Conservation (phyloP, 1,284 basidiomycete genomes). For the Retiboletus fuscus region DNA sequence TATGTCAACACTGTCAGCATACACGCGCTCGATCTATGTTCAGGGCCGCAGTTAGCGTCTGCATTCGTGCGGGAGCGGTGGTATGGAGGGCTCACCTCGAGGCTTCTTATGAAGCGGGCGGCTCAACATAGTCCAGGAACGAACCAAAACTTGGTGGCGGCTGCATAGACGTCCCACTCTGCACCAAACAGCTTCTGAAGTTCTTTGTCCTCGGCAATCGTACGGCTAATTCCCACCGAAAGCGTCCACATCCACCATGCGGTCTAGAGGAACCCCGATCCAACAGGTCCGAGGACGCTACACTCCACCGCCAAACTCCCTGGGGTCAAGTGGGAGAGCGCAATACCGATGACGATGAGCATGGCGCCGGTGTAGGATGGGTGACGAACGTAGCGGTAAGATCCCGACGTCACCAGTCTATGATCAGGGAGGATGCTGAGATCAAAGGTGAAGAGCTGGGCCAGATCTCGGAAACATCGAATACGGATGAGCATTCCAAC, state of each 20-base stretch:
- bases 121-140: conserved; percentile 58
- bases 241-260: conserved; percentile 66
- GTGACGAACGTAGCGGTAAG: conserved; percentile 66
- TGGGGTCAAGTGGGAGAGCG: conserved; percentile 62
- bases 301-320: conserved; percentile 68
- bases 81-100: conserved; percentile 12
- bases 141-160: conserved; percentile 65
- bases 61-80: background rate
- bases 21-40: background rate
- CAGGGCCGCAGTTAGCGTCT: background rate
- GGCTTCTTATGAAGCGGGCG: background rate
- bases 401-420: conserved; percentile 64
- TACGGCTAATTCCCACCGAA: conserved; percentile 61
- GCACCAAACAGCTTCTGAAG: conserved; percentile 61
- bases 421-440: conserved; percentile 68
- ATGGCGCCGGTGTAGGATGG: conserved; percentile 66
- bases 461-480: conserved; percentile 57
- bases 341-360: conserved; percentile 63
- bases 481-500: conserved; percentile 58
- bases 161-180: conserved; percentile 66
- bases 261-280: conserved; percentile 55
- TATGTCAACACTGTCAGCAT: background rate
- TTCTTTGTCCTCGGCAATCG: conserved; percentile 65
- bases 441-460: conserved; percentile 71
- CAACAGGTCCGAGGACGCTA: conserved; percentile 51